Base-by-base conservation (phyloP, 1,284 basidiomycete genomes). In the Trametes versicolor region DNA sequence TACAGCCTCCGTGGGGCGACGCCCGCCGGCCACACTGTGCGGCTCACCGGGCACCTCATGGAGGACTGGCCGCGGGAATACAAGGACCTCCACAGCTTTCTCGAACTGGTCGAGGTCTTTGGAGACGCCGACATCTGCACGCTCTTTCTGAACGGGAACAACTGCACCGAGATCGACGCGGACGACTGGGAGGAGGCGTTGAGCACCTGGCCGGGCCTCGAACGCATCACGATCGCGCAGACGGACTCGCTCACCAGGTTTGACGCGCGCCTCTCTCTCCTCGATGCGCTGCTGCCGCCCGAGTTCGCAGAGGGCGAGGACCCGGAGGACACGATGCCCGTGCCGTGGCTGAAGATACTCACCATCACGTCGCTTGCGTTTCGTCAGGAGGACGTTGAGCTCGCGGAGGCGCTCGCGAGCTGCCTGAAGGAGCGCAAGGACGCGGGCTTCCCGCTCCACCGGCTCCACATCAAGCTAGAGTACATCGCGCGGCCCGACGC, bases 271-370 rank as follows among this genome's bases (percentile, higher is more conserved):
- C n/a, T 32, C 2, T 32, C 47, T n/a, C 55, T 62, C 9, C 45
- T 62, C 29, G 49, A 51, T 6, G 61, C 55, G 6, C 47, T 62
- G 55, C 56, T 58, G 10, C 56, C 45, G 55, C 55, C 29, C 2
- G 37, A 39, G 10, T 17, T 39, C 37, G 37, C 4, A 10, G 37
- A 39, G 43, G 43, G 21, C 43, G 17, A 19, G 19, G 43, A 19
- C 21, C 8, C n/a, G 43, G 19, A 12, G 19, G 19, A 19, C 43
- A 21, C 23, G 36, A 6, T 59, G 23, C 36, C 58, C 19, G 48
- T 48, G 12, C 55, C 41, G 12, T 23, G 25, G 32, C 55, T 57
- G 17, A 47, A 57, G 29, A 23, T 41, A 27, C 55, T 57, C 19
- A 36, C 25, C 17, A 47, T 57, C 21, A 21, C 45, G 27, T 47